Evolutionary conservation across 768 basidiomycete genomes (phyloP), one percentile per base, ranked within the genome.

Genomic region (Tylopilus felleus): DNA sequence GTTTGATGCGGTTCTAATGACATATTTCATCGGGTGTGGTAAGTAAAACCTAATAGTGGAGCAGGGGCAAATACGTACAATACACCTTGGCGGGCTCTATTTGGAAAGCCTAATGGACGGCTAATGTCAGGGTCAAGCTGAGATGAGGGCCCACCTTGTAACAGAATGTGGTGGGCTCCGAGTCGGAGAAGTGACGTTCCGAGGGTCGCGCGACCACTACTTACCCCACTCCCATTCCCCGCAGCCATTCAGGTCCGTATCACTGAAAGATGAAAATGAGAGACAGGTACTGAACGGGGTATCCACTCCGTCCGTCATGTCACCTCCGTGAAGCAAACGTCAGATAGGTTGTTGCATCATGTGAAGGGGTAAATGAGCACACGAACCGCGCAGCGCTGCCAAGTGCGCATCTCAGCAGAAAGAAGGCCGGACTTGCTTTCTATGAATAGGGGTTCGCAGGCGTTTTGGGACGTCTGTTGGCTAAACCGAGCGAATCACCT

Each of bases 51-150:
- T 68, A 60, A 62, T 59, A 60, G 59, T 52, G 60, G 39, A 17
- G 62, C 52, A 48, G 47, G 59, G 7, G 41, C 19, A 41, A 68
- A 61, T 63, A 69, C 67, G 66, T 68, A 68, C 66, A 62, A 44
- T 42, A 19, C 23, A n/a, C 29, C 42, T 23, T 51, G 45, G 25
- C 36, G 21, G 52, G 47, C 56, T 52, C 49, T 2, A 68, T 68
- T 57, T 56, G 49, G 66, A 57, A 68, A 49, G 52, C 8, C 2
- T 28, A 36, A 33, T 50, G 52, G 35, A 51, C 45, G 55, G 54
- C 46, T 49, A 35, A 46, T 14, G 25, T 12, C 42, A 55, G 60
- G 56, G 58, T 39, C 55, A 47, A 50, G 7, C 41, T 59, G 45
- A 47, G 55, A 44, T 43, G 59, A 14, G 21, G 46, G 38, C 38